A percentile compares a stretch with the other conserved stretches of the same genome.
Conservation (phyloP, 306 rosid species). For the Pyrus pyrifolia region DNA sequence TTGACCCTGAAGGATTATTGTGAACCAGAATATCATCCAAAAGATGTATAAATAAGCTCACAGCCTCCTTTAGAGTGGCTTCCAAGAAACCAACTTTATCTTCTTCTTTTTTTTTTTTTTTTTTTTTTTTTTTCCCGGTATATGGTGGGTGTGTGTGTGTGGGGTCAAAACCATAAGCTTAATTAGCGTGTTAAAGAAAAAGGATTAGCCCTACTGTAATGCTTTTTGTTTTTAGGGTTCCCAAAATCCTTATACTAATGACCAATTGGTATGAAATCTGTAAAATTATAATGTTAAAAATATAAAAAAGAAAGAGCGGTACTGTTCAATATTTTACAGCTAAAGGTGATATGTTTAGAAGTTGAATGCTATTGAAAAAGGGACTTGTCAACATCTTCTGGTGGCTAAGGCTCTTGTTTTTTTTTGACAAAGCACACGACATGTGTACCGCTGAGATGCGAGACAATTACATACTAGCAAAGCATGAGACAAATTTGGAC, state of each 20-base stretch:
- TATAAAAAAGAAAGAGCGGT: neutral
- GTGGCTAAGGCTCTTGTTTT: neutral
- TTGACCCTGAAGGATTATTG: conserved; percentile 29
- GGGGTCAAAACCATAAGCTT: conserved; percentile 22
- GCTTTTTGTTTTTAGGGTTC: neutral
- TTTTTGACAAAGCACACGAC: neutral
- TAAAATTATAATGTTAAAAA: neutral
- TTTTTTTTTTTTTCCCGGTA: neutral
- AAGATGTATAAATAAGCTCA: conserved; percentile 20
- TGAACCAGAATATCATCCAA: conserved; percentile 23
- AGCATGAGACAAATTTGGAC: neutral
- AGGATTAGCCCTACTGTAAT: neutral
- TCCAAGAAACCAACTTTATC: conserved; percentile 69
- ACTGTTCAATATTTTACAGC: conserved; percentile 27
- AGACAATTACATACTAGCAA: neutral
- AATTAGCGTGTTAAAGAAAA: neutral
- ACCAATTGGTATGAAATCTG: neutral
- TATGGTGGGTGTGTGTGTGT: neutral
- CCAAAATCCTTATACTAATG: neutral
- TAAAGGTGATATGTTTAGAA: conserved; percentile 8
- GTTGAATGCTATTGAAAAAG: neutral
- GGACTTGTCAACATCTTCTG: conserved; percentile 10
- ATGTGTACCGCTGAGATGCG: neutral
- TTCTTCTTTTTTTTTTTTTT: conserved; percentile 8
- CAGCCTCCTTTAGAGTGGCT: conserved; percentile 46